phyloP scores from a whole-genome alignment of 2,329 filamentous ascomycete species.

The Phialophora chinensis region DNA sequence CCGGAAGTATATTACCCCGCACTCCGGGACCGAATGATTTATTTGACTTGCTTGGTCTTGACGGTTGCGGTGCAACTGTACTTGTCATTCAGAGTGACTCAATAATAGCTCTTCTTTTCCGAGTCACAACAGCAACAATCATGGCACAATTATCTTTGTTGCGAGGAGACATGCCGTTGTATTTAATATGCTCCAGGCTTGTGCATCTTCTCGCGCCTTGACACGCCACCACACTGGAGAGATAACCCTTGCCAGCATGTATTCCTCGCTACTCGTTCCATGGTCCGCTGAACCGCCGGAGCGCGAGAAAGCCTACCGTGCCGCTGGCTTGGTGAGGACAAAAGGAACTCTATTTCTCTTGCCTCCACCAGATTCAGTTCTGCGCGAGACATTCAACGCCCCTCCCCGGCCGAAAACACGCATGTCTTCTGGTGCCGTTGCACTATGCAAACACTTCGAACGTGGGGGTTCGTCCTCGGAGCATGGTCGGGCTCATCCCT shows the following conservation, averaged over 20 bases:
- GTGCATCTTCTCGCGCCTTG: not conserved
- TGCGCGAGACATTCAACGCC: conserved; percentile 35
- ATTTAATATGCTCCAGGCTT: not conserved
- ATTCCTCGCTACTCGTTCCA: conserved; percentile 33
- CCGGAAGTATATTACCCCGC: not conserved
- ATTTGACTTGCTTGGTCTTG: too few species aligned
- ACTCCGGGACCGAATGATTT: not conserved
- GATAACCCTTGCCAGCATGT: conserved; percentile 25
- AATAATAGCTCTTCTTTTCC: not conserved
- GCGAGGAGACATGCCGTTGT: not conserved
- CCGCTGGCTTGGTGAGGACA: conserved; percentile 34
- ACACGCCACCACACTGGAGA: not conserved
- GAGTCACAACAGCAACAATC: not conserved
- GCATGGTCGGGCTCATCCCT: conserved; percentile 36
- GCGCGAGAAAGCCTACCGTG: conserved; percentile 33
- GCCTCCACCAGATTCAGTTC: conserved; percentile 29
- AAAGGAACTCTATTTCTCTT: conserved; percentile 40
- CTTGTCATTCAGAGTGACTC: not conserved
- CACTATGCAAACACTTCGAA: conserved; percentile 41
- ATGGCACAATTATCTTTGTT: not conserved
- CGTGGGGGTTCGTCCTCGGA: conserved; percentile 36
- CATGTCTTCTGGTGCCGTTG: conserved; percentile 39
- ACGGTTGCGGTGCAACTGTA: too few species aligned
- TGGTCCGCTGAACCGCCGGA: conserved; percentile 33
- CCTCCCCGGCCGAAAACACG: conserved; percentile 37